Evolutionary conservation across 495 filamentous ascomycete genomes (phyloP).

Genomic region (Xylaria palmicola): DNA sequence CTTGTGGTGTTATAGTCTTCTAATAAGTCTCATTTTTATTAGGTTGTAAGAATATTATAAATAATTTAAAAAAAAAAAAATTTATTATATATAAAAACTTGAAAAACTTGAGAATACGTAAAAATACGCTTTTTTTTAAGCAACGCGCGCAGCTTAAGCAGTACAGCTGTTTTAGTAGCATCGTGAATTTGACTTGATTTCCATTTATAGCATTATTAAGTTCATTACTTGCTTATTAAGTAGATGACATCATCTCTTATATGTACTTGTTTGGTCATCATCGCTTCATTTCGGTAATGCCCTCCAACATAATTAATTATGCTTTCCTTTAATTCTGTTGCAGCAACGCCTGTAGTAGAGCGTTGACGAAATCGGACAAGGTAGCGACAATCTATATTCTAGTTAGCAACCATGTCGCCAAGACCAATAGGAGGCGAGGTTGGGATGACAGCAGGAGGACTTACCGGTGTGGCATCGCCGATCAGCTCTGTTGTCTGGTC

Average conservation of each 20-base stretch:
- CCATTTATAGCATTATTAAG: constrained; percentile 18
- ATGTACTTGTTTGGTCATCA: constrained; percentile 13
- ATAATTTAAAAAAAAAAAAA: too few relatives aligned
- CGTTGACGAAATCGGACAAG: constrained; percentile 34
- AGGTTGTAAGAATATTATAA: too few relatives aligned
- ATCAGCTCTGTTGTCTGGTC: constrained; percentile 50
- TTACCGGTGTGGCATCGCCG: constrained; percentile 52
- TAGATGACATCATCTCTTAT: constrained; percentile 22
- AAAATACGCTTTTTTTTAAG: too few relatives aligned
- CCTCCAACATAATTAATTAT: neutral
- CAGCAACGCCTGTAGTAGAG: constrained; percentile 34
- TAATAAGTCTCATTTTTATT: too few relatives aligned
- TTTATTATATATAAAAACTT: too few relatives aligned
- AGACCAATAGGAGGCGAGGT: neutral
- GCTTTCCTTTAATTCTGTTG: constrained; percentile 21
- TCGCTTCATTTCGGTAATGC: constrained; percentile 16
- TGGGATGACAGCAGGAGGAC: constrained; percentile 11
- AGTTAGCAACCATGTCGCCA: constrained; percentile 12
- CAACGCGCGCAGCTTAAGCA: too few relatives aligned
- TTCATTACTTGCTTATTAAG: constrained; percentile 28
- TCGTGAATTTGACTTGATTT: neutral
- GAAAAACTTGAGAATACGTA: too few relatives aligned
- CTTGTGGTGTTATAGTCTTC: too few relatives aligned
- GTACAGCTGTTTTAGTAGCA: neutral
- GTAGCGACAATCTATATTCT: constrained; percentile 33